Percentiles rank a stretch among this genome's conserved stretches.
Conservation (phyloP, 129 eudicot species). For the Flaveria trinervia region DNA sequence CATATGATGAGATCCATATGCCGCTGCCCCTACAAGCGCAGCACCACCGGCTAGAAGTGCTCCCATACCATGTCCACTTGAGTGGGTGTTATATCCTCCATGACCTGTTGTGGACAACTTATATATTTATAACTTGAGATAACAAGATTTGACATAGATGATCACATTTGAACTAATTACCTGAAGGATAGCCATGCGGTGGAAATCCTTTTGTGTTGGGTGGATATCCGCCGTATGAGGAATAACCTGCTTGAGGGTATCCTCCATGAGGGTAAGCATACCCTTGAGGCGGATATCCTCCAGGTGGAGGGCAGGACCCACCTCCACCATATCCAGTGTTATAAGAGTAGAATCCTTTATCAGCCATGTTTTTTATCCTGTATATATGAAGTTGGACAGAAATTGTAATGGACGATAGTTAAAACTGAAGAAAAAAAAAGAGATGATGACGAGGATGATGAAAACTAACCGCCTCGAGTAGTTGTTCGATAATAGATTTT, state of each 20-base stretch:
- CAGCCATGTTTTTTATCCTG: slow-evolving; percentile 35
- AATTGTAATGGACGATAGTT: background rate
- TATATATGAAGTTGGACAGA: background rate
- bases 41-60: slow-evolving; percentile 32
- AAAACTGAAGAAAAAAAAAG: background rate
- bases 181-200: background rate
- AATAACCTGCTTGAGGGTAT: slow-evolving; percentile 31
- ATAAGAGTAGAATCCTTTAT: slow-evolving; percentile 58
- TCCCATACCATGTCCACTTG: slow-evolving; percentile 26
- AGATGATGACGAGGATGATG: background rate
- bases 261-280: slow-evolving; percentile 43
- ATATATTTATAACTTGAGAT: background rate
- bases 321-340: slow-evolving; percentile 39
- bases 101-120: slow-evolving; percentile 22
- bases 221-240: slow-evolving; percentile 23
- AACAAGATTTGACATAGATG: background rate
- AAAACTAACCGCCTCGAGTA: slow-evolving; percentile 27
- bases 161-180: background rate
- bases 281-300: slow-evolving; percentile 37
- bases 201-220: slow-evolving; percentile 21
- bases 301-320: slow-evolving; percentile 47
- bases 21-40: slow-evolving; percentile 29
- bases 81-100: slow-evolving; percentile 23
- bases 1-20: slow-evolving; percentile 27
- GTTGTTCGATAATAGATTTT: background rate